These are phyloP conservation scores for Nepenthes alata DNA, from an alignment of 179 eudicot species.

Conservation along the genomic window DNA sequence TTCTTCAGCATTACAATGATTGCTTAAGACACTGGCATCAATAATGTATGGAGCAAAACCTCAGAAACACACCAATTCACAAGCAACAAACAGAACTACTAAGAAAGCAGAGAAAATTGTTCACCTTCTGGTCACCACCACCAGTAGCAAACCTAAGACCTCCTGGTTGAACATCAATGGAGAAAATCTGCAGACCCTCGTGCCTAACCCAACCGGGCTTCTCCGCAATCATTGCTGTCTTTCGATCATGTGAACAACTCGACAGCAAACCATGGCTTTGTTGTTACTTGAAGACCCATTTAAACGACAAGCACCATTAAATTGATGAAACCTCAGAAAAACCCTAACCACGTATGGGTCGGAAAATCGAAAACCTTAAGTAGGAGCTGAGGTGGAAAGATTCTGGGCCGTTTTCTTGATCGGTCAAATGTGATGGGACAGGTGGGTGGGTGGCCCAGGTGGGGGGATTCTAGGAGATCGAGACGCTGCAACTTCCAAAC, in stretches of 20 bases:
- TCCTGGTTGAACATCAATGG: slow-evolving; percentile 93
- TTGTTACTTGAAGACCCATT: slow-evolving; percentile 13
- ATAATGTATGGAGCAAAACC: not conserved
- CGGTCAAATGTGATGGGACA: slow-evolving; percentile 8
- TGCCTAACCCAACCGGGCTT: slow-evolving; percentile 87
- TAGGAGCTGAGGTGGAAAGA: slow-evolving; percentile 1
- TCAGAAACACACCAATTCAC: not conserved
- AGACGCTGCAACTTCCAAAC: too few relatives aligned
- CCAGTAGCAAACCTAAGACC: slow-evolving; percentile 89
- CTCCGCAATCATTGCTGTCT: slow-evolving; percentile 63
- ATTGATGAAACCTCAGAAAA: slow-evolving; percentile 11
- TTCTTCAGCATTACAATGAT: not conserved
- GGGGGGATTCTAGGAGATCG: too few relatives aligned
- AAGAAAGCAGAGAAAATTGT: not conserved
- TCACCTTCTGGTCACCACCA: slow-evolving; percentile 97
- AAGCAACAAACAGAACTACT: too few relatives aligned
- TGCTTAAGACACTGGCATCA: too few relatives aligned
- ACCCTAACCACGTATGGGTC: slow-evolving; percentile 7
- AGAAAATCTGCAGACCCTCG: slow-evolving; percentile 87
- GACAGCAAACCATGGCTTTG: not conserved
- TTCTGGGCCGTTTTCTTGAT: slow-evolving; percentile 5
- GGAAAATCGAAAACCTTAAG: slow-evolving; percentile 10
- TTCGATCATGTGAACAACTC: not conserved
- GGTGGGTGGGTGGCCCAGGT: too few relatives aligned
- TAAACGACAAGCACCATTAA: not conserved